These are phyloP conservation scores for Scheffersomyces cryptocercus DNA, from an alignment of 1,139 yeast genomes.

Conservation along the genomic window DNA sequence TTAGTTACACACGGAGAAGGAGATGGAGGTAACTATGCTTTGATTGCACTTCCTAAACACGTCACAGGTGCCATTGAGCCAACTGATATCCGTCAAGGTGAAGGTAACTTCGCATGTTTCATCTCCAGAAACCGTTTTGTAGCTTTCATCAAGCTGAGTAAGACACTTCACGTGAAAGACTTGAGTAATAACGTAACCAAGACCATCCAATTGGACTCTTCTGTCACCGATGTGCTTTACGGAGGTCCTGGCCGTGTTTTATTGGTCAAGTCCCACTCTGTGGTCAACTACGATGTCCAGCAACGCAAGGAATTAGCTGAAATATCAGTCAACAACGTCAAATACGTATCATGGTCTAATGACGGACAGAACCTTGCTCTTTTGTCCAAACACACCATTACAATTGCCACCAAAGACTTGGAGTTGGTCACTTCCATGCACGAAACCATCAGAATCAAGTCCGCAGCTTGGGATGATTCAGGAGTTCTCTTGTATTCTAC, in stretches of 20 bases:
- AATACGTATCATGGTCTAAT: constrained; percentile 85
- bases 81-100: constrained; percentile 72
- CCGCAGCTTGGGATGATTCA: constrained; percentile 97
- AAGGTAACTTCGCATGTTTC: constrained; percentile 83
- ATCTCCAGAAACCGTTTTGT: constrained; percentile 94
- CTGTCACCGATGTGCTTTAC: constrained; percentile 69
- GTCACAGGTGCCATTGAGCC: constrained; percentile 94
- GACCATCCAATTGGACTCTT: constrained; percentile 70
- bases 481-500: constrained; percentile 93
- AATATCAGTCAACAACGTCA: constrained; percentile 73
- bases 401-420: constrained; percentile 78
- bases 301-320: constrained; percentile 81
- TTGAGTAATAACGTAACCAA: constrained; percentile 81
- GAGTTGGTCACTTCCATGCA: constrained; percentile 84
- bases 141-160: constrained; percentile 65
- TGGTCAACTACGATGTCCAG: constrained; percentile 87
- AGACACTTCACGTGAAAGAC: constrained; percentile 78
- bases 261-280: constrained; percentile 69
- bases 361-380: constrained; percentile 90
- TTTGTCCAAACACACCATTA: constrained; percentile 88
- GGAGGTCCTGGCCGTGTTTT: constrained; percentile 87
- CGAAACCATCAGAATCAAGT: constrained; percentile 94
- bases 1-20: constrained; percentile 80
- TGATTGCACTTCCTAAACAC: constrained; percentile 80
- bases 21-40: constrained; percentile 63